These are phyloP conservation scores for Apophysomyces sp. DNA, from an alignment of 371 early-diverging fungal species.

Conservation along the genomic window DNA sequence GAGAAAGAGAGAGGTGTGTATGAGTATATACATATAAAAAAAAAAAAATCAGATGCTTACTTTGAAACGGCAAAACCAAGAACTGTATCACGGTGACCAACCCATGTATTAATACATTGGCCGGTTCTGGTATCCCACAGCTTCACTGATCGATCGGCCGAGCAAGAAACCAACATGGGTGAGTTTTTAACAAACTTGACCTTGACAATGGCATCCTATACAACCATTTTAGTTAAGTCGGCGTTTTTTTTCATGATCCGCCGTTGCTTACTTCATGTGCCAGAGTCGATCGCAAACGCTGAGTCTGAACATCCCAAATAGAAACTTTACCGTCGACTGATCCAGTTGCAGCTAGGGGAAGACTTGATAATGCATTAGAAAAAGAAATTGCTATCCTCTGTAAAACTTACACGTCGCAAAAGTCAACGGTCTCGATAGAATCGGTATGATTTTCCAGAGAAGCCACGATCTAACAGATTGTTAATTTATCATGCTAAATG, in stretches of 20 bases:
- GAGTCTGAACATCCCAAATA: constrained; percentile 84
- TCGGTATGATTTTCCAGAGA: constrained; percentile 78
- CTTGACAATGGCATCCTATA: constrained; percentile 82
- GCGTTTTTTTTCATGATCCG: background rate
- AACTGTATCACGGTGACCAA: constrained; percentile 88
- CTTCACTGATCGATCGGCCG: constrained; percentile 75
- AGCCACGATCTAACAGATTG: constrained; percentile 57
- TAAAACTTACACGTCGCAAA: constrained; percentile 59
- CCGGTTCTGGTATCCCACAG: constrained; percentile 90
- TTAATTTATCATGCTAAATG: too few relatives aligned
- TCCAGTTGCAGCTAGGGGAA: constrained; percentile 81
- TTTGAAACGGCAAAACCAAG: constrained; percentile 76
- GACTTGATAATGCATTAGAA: constrained; percentile 10
- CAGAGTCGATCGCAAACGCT: constrained; percentile 68
- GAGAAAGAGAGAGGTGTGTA: too few relatives aligned
- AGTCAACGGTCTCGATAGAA: constrained; percentile 76
- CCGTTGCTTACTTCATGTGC: constrained; percentile 56
- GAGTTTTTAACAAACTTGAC: constrained; percentile 68
- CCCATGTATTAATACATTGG: constrained; percentile 62
- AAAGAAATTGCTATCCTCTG: background rate
- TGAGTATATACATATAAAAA: background rate
- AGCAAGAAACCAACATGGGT: constrained; percentile 68
- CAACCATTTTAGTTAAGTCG: background rate
- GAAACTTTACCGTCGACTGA: constrained; percentile 86
- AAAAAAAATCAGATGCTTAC: constrained; percentile 19